Conservation (phyloP, 2,329 filamentous ascomycete species). For the Neonectria hederae region DNA sequence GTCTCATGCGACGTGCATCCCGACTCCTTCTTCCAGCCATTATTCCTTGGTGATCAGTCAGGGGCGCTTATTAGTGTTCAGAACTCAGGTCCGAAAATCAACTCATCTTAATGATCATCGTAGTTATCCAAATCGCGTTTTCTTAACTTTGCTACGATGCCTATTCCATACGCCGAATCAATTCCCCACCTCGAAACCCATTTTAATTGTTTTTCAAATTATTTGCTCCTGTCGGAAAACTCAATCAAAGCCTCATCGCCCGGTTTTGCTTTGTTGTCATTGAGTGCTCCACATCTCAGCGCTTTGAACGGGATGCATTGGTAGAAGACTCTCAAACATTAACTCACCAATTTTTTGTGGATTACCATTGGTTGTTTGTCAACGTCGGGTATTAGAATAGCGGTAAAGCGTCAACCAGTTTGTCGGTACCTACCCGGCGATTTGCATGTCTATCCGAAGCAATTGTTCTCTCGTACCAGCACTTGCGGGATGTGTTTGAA, state of each 20-base stretch:
- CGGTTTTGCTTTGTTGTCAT: constrained; percentile 14
- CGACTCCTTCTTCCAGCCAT: neutral
- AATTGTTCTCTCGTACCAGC: too few relatives aligned
- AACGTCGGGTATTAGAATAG: neutral
- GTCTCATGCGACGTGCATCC: neutral
- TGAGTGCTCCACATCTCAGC: constrained; percentile 1
- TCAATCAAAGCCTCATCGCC: constrained; percentile 1
- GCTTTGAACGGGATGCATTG: neutral
- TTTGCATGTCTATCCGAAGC: too few relatives aligned
- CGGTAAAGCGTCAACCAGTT: too few relatives aligned
- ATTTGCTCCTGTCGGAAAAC: neutral
- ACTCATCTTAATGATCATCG: neutral
- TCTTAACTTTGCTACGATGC: neutral
- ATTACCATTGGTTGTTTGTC: neutral
- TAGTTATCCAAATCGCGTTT: neutral
- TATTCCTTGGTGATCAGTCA: neutral
- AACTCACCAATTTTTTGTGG: neutral
- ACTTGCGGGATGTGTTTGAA: too few relatives aligned
- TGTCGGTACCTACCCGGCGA: too few relatives aligned
- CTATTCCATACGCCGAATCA: neutral
- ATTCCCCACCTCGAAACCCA: neutral
- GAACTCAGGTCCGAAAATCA: neutral
- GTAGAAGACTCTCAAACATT: constrained; percentile 5
- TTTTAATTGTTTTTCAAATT: too few relatives aligned
- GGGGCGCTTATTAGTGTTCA: neutral